These are phyloP conservation scores for Aspergillus sp. DNA, from an alignment of 2,329 filamentous ascomycete genomes.

Conservation along the genomic window DNA sequence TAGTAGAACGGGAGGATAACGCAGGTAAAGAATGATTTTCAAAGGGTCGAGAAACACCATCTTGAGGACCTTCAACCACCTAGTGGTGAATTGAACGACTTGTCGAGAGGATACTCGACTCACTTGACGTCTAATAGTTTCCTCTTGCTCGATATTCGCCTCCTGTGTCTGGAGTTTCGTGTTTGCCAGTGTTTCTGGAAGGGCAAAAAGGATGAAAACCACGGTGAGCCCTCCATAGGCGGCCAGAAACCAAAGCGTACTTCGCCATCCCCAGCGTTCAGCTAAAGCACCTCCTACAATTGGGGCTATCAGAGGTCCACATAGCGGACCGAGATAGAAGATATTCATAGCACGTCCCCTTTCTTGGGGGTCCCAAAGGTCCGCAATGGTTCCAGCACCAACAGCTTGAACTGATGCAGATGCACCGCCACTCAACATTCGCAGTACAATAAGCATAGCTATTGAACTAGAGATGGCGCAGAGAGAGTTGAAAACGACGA, in stretches of 20 bases:
- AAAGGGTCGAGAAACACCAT: constrained; percentile 72
- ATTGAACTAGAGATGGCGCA: constrained; percentile 70
- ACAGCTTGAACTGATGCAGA: constrained; percentile 80
- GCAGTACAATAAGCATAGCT: constrained; percentile 74
- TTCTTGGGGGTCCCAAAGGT: constrained; percentile 74
- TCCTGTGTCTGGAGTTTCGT: constrained; percentile 35
- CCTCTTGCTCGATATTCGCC: constrained; percentile 23
- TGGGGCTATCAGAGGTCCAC: constrained; percentile 72
- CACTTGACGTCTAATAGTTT: constrained; percentile 32
- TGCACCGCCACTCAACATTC: constrained; percentile 72
- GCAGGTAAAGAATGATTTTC: constrained; percentile 68
- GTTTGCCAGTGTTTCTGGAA: constrained; percentile 46
- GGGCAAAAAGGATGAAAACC: constrained; percentile 43
- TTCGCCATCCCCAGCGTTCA: constrained; percentile 70
- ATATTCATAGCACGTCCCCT: constrained; percentile 78
- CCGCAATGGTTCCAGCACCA: constrained; percentile 78
- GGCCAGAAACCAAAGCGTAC: constrained; percentile 75
- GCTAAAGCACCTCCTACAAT: constrained; percentile 75
- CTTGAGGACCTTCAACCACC: constrained; percentile 56
- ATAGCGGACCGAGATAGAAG: constrained; percentile 77
- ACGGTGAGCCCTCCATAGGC: constrained; percentile 62
- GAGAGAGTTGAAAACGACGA: constrained; percentile 69
- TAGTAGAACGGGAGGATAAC: constrained; percentile 71
- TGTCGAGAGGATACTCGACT: constrained; percentile 62
- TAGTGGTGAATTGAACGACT: constrained; percentile 61